These are phyloP conservation scores for Carpinus fangiana DNA, from an alignment of 306 rosid genomes.

Conservation along the genomic window DNA sequence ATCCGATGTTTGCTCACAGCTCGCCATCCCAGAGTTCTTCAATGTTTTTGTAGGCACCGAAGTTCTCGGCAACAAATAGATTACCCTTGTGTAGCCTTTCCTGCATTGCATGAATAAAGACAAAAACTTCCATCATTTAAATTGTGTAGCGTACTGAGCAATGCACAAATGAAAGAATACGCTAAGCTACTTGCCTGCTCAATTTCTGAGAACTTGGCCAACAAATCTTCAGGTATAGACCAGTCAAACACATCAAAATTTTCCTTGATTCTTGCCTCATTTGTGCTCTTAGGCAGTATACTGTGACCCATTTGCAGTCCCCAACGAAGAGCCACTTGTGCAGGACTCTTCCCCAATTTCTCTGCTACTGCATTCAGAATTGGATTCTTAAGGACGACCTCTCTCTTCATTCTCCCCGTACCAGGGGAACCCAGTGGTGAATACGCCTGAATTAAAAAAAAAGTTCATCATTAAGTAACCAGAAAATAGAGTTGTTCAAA, in stretches of 20 bases:
- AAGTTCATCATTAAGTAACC: neutral
- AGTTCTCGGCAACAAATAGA: conserved; percentile 28
- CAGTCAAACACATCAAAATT: conserved; percentile 62
- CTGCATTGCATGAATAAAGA: conserved; percentile 48
- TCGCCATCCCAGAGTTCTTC: conserved; percentile 77
- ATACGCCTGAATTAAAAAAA: conserved; percentile 47
- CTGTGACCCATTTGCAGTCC: conserved; percentile 74
- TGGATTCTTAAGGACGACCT: conserved; percentile 51
- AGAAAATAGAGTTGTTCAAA: neutral
- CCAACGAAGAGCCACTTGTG: conserved; percentile 78
- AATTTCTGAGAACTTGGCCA: conserved; percentile 44
- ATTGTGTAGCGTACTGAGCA: neutral
- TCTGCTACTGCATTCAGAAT: conserved; percentile 41
- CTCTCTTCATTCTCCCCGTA: conserved; percentile 28
- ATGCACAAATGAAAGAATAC: neutral
- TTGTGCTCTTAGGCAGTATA: conserved; percentile 74
- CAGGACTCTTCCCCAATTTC: conserved; percentile 62
- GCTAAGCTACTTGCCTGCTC: conserved; percentile 50
- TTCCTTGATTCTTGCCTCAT: conserved; percentile 45
- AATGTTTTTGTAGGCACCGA: conserved; percentile 40
- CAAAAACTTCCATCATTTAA: neutral
- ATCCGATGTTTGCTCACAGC: conserved; percentile 33
- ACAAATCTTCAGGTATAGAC: conserved; percentile 54
- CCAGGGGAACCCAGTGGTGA: conserved; percentile 67
- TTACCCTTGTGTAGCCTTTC: conserved; percentile 45